Percentiles rank a stretch among this genome's conserved stretches.
Conservation (phyloP, 306 rosid genomes). For the Cucurbita argyrosperma region DNA sequence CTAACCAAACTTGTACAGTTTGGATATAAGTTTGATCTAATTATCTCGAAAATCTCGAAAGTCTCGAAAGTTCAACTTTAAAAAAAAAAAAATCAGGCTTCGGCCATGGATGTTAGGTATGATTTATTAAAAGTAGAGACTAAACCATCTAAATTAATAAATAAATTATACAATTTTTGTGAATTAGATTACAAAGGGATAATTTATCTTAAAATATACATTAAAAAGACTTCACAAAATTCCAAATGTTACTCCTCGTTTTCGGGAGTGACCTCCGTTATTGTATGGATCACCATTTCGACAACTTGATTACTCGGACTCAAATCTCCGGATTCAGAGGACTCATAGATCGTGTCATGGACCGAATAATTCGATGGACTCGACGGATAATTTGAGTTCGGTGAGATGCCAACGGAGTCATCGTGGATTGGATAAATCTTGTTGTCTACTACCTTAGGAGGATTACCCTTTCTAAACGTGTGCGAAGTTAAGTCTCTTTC, state of each 20-base stretch:
- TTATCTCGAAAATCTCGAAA: too few relatives aligned
- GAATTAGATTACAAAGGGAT: too few relatives aligned
- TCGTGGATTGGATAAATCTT: background rate
- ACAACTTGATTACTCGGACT: background rate
- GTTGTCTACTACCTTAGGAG: background rate
- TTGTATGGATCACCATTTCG: background rate
- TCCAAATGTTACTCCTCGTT: background rate
- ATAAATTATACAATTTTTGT: too few relatives aligned
- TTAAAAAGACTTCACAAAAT: too few relatives aligned
- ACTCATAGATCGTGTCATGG: background rate
- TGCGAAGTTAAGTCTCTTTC: conserved; percentile 22
- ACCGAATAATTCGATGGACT: background rate
- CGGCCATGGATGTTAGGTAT: too few relatives aligned
- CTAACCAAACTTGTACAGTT: too few relatives aligned
- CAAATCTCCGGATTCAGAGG: background rate
- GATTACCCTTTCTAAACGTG: conserved; percentile 22
- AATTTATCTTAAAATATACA: too few relatives aligned
- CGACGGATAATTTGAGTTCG: background rate
- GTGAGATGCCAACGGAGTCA: conserved; percentile 9
- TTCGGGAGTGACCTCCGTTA: background rate
- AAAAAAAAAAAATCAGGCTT: too few relatives aligned
- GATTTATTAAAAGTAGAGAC: too few relatives aligned
- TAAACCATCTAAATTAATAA: too few relatives aligned
- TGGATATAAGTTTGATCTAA: too few relatives aligned
- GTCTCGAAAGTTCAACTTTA: too few relatives aligned